Evolutionary conservation across 495 filamentous ascomycete species (phyloP).

Genomic region (Articulospora tetracladia): DNA sequence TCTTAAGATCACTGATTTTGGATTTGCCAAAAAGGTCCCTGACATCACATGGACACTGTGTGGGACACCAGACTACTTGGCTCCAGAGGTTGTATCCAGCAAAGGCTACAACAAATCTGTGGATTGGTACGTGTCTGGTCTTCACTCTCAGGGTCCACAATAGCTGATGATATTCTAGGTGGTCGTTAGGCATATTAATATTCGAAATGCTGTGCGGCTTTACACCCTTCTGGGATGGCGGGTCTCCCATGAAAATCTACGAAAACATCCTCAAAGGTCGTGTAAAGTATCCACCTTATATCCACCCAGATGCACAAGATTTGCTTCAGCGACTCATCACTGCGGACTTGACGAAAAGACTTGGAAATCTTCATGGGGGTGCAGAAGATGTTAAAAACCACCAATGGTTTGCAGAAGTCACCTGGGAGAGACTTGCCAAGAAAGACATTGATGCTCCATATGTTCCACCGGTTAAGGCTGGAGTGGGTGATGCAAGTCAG

Average conservation of each 20-base stretch:
- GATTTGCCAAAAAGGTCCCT: slow-evolving; percentile 95
- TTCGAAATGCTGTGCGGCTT: slow-evolving; percentile 99
- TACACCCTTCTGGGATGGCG: slow-evolving; percentile 97
- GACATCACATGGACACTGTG: slow-evolving; percentile 99
- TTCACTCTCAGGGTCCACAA: neutral
- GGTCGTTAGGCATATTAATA: slow-evolving; percentile 96
- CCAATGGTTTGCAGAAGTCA: slow-evolving; percentile 95
- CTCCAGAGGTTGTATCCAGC: slow-evolving; percentile 92
- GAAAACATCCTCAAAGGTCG: slow-evolving; percentile 94
- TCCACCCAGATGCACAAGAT: slow-evolving; percentile 90
- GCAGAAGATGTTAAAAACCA: slow-evolving; percentile 92
- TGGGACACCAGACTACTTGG: slow-evolving; percentile 97
- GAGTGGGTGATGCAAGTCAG: slow-evolving; percentile 91
- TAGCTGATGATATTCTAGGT: slow-evolving; percentile 52
- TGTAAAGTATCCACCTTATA: slow-evolving; percentile 93
- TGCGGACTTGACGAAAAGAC: slow-evolving; percentile 85
- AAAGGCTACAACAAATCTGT: slow-evolving; percentile 99
- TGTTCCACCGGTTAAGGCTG: slow-evolving; percentile 91
- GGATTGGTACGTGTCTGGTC: slow-evolving; percentile 70
- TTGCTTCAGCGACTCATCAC: slow-evolving; percentile 91
- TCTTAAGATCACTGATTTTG: slow-evolving; percentile 98
- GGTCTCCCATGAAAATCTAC: slow-evolving; percentile 97
- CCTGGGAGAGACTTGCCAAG: slow-evolving; percentile 87
- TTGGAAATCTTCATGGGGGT: slow-evolving; percentile 93
- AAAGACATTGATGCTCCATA: slow-evolving; percentile 99